phyloP scores from a whole-genome alignment of 148 eudicot genomes.

The Dysphania ambrosioides region DNA sequence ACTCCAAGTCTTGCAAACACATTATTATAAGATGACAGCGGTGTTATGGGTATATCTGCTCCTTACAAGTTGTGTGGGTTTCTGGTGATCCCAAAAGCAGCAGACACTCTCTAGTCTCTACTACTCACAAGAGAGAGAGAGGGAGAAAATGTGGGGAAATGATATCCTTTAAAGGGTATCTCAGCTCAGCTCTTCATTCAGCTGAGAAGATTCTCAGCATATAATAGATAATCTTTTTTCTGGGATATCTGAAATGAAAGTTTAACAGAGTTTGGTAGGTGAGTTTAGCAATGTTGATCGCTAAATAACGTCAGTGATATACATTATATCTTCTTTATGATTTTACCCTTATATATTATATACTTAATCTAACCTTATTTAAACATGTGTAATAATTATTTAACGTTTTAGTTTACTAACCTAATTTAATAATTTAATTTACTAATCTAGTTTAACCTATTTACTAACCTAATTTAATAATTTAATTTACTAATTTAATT shows the following conservation, averaged over 20 bases:
- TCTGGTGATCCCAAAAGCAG: constrained; percentile 33
- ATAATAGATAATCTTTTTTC: constrained; percentile 13
- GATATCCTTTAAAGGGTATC: background rate
- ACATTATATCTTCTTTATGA: no score
- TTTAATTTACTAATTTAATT: no score
- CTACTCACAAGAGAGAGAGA: background rate
- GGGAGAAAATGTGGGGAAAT: background rate
- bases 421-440: no score
- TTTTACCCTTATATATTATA: no score
- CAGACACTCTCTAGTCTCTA: no score
- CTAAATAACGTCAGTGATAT: no score
- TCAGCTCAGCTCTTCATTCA: no score
- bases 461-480: no score
- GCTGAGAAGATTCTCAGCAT: constrained; percentile 36
- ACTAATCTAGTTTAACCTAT: no score
- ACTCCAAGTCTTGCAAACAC: constrained; percentile 56
- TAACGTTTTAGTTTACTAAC: no score
- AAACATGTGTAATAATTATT: no score
- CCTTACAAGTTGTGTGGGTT: background rate
- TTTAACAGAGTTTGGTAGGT: constrained; percentile 5
- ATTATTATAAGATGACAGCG: constrained; percentile 21
- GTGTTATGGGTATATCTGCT: constrained; percentile 15
- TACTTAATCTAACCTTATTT: no score
- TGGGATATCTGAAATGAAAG: background rate
- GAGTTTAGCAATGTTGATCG: background rate